These are phyloP conservation scores for Acmispon strigosus DNA, from an alignment of 306 rosid species.

Conservation along the genomic window DNA sequence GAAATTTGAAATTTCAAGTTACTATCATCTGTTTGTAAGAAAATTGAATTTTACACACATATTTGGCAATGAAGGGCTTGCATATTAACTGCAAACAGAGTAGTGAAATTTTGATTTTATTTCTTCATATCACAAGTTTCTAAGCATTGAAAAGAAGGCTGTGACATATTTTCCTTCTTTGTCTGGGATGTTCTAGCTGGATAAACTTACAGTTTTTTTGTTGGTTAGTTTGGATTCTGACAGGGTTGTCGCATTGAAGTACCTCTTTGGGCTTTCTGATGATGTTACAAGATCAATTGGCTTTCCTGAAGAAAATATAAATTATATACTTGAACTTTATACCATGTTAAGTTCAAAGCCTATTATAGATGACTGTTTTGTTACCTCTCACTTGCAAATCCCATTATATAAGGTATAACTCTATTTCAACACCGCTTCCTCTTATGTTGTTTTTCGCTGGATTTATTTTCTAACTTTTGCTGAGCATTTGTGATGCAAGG, in stretches of 20 bases:
- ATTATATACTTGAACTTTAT: constrained; percentile 48
- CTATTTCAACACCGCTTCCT: constrained; percentile 3
- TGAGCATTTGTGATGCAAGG: constrained; percentile 44
- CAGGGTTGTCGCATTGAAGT: constrained; percentile 61
- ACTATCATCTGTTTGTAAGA: neutral
- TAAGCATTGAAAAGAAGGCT: neutral
- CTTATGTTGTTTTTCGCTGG: neutral
- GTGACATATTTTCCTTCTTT: neutral
- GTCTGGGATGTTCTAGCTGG: constrained; percentile 13
- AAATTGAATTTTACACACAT: neutral
- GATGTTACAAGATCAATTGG: constrained; percentile 37
- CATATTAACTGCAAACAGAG: neutral
- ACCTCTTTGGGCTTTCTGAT: constrained; percentile 76
- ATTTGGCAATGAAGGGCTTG: no score
- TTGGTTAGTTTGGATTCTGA: constrained; percentile 64
- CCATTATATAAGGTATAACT: constrained; percentile 51
- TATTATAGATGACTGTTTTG: constrained; percentile 38
- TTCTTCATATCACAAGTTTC: neutral
- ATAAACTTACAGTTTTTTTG: constrained; percentile 37
- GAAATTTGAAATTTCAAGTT: neutral
- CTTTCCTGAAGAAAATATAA: constrained; percentile 60
- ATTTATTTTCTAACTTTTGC: constrained; percentile 18
- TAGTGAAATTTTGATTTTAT: neutral
- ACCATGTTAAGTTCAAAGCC: constrained; percentile 50
- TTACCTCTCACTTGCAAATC: constrained; percentile 41